These are phyloP conservation scores for Aciculosporium take DNA, from an alignment of 2,329 filamentous ascomycete species.

Conservation along the genomic window DNA sequence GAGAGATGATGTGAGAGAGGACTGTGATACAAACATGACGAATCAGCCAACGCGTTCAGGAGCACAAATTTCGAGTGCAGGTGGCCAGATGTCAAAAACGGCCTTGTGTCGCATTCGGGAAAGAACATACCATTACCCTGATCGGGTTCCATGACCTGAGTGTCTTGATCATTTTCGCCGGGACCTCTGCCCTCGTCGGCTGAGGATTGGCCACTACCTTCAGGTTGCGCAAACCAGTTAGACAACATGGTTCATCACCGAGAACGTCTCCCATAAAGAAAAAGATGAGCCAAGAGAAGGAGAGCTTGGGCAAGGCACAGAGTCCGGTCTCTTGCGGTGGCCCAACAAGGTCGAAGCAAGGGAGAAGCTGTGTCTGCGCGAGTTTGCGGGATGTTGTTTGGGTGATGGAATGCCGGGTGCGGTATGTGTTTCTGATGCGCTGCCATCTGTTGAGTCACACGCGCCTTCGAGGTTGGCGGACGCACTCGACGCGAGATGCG, in stretches of 20 bases:
- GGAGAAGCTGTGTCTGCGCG: neutral
- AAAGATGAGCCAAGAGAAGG: conserved; percentile 1
- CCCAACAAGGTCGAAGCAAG: neutral
- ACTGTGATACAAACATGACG: conserved; percentile 36
- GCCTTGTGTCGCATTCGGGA: neutral
- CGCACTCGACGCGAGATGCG: neutral
- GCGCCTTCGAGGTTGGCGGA: neutral
- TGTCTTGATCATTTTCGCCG: conserved; percentile 47
- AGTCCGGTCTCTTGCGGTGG: neutral
- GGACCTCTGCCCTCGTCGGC: conserved; percentile 34
- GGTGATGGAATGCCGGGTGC: neutral
- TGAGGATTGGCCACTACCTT: conserved; percentile 39
- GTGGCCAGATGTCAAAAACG: neutral
- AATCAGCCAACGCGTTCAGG: neutral
- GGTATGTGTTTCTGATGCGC: neutral
- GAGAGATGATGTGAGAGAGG: conserved; percentile 91
- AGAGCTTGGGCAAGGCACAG: neutral
- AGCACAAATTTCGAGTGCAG: neutral
- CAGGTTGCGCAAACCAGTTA: conserved; percentile 24
- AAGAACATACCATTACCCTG: conserved; percentile 72
- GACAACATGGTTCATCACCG: conserved; percentile 23
- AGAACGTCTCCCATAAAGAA: conserved; percentile 8
- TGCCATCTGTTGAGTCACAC: neutral
- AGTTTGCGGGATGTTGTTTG: neutral
- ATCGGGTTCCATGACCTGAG: conserved; percentile 73